Evolutionary conservation across 2,329 filamentous ascomycete species (phyloP).

Genomic region (Dactylellina cionopaga): DNA sequence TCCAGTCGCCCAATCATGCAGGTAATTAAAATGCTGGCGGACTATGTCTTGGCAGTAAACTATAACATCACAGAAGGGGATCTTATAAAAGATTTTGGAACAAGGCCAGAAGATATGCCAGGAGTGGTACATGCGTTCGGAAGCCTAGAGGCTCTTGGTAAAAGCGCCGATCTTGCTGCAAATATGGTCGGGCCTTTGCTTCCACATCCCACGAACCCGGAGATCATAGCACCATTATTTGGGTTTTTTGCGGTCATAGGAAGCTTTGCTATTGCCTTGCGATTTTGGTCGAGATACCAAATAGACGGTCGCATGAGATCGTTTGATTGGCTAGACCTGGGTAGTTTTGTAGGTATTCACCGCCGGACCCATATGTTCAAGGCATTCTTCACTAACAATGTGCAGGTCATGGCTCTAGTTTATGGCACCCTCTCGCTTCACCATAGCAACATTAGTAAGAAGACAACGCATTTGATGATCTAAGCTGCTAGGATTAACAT

Average conservation of each 20-base stretch:
- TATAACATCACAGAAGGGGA: constrained; percentile 1
- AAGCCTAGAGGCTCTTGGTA: neutral
- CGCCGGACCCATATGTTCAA: neutral
- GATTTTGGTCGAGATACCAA: constrained; percentile 18
- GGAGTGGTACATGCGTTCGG: neutral
- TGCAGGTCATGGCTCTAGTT: constrained; percentile 9
- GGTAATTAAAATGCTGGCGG: constrained; percentile 1
- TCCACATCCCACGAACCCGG: neutral
- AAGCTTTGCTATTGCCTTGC: constrained; percentile 6
- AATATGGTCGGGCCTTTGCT: neutral
- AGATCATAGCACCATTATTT: constrained; percentile 7
- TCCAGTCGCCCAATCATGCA: neutral
- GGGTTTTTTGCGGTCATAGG: constrained; percentile 9
- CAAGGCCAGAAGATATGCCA: constrained; percentile 2
- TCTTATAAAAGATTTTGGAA: constrained; percentile 7
- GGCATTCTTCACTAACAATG: neutral
- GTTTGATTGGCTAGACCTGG: constrained; percentile 22
- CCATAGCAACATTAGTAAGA: constrained; percentile 17
- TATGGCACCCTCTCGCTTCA: constrained; percentile 3
- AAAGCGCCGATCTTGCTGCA: neutral
- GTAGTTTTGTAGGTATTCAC: constrained; percentile 15
- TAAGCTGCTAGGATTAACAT: neutral
- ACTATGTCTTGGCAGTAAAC: neutral
- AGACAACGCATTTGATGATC: neutral
- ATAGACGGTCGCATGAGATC: constrained; percentile 7